These are phyloP conservation scores for Alternaria ethzedia DNA, from an alignment of 2,329 filamentous ascomycete species.

Conservation along the genomic window DNA sequence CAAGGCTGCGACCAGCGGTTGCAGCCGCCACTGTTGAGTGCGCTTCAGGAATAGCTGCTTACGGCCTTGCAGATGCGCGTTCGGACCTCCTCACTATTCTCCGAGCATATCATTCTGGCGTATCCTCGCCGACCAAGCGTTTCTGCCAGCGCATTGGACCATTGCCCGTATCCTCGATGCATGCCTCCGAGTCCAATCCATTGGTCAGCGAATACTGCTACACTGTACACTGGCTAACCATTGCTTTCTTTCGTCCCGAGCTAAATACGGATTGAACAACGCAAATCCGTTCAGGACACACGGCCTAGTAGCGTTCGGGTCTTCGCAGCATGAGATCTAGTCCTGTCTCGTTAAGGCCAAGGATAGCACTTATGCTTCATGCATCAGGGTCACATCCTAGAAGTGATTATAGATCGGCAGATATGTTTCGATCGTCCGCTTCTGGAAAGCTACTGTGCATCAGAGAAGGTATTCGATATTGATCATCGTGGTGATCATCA, in stretches of 20 bases:
- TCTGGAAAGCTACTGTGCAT: conserved; percentile 1
- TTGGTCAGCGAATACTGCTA: background rate
- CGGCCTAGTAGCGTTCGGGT: background rate
- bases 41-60: conserved; percentile 9
- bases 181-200: background rate
- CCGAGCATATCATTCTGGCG: conserved; percentile 20
- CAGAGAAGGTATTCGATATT: conserved; percentile 9
- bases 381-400: conserved; percentile 1
- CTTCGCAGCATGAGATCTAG: background rate
- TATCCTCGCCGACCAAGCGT: conserved; percentile 18
- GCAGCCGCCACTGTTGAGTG: conserved; percentile 10
- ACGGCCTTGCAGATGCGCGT: conserved; percentile 15
- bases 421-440: background rate
- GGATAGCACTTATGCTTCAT: conserved; percentile 5
- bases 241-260: background rate
- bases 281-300: background rate
- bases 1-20: conserved; percentile 15
- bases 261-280: background rate
- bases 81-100: conserved; percentile 33
- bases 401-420: background rate
- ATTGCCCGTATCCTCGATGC: background rate
- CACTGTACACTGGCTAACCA: background rate
- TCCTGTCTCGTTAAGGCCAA: background rate
- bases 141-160: conserved; percentile 13
- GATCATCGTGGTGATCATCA: conserved; percentile 12